These are phyloP conservation scores for Chamaecyparis obtusa DNA, from an alignment of 75 land plant genomes.

Conservation along the genomic window DNA sequence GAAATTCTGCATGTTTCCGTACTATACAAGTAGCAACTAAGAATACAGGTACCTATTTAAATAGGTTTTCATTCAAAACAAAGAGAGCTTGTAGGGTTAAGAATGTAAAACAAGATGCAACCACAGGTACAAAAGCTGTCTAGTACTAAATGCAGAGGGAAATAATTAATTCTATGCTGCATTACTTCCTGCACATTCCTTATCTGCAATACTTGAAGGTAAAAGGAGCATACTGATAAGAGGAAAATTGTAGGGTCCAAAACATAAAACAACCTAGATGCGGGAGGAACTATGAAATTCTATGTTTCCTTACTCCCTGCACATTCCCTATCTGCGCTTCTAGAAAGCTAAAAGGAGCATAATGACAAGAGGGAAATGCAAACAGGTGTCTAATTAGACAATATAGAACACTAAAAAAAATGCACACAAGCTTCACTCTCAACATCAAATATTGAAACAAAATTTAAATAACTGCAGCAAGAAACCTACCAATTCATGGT, in stretches of 20 bases:
- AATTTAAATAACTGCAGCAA: conserved; percentile 95
- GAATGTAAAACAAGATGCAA: too few relatives aligned
- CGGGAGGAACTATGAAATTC: background rate
- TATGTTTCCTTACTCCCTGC: background rate
- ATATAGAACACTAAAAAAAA: conserved; percentile 57
- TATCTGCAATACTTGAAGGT: too few relatives aligned
- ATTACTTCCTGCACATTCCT: too few relatives aligned
- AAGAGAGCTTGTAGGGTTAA: background rate
- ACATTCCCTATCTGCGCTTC: background rate
- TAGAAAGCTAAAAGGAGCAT: background rate
- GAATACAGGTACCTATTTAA: background rate
- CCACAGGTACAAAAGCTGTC: too few relatives aligned
- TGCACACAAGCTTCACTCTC: conserved; percentile 72
- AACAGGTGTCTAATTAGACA: background rate
- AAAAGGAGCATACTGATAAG: too few relatives aligned
- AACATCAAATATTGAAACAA: too few relatives aligned
- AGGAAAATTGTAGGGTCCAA: background rate
- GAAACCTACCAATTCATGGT: too few relatives aligned
- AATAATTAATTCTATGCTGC: too few relatives aligned
- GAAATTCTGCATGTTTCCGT: too few relatives aligned
- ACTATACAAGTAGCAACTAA: background rate
- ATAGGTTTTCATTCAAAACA: background rate
- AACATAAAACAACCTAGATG: background rate
- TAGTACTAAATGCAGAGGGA: too few relatives aligned
- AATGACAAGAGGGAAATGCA: background rate